Evolutionary conservation across 2,329 filamentous ascomycete species (phyloP).

Genomic region (Xylaria sp.): DNA sequence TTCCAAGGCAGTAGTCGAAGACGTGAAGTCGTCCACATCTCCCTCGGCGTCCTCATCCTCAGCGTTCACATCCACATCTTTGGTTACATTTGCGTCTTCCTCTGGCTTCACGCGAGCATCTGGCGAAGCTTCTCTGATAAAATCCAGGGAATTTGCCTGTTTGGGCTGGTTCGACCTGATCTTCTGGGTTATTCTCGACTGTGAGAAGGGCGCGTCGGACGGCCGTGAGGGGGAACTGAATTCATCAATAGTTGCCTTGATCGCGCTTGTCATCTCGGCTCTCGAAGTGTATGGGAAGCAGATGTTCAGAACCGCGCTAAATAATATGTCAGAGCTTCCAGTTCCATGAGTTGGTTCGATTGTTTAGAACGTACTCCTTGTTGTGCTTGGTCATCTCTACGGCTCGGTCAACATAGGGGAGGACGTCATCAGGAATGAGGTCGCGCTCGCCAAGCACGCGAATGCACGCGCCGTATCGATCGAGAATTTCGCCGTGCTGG

Average conservation of each 20-base stretch:
- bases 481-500: slow-evolving; percentile 87
- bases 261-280: slow-evolving; percentile 88
- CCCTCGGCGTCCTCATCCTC: not conserved
- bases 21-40: slow-evolving; percentile 47
- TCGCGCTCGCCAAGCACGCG: slow-evolving; percentile 80
- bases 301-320: slow-evolving; percentile 68
- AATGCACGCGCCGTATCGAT: slow-evolving; percentile 85
- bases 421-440: slow-evolving; percentile 78
- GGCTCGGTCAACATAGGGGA: slow-evolving; percentile 81
- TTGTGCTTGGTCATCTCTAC: slow-evolving; percentile 84
- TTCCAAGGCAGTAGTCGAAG: slow-evolving; percentile 55
- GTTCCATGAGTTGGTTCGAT: not conserved
- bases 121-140: slow-evolving; percentile 46
- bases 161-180: slow-evolving; percentile 65
- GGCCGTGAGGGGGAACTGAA: slow-evolving; percentile 68
- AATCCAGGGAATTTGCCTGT: slow-evolving; percentile 41
- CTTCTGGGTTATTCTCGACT: slow-evolving; percentile 79
- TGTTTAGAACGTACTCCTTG: slow-evolving; percentile 51
- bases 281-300: slow-evolving; percentile 97
- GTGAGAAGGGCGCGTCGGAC: slow-evolving; percentile 71
- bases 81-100: slow-evolving; percentile 2
- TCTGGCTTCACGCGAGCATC: slow-evolving; percentile 44
- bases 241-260: slow-evolving; percentile 80
- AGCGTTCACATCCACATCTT: not conserved
- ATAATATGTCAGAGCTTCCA: slow-evolving; percentile 1